Evolutionary conservation across 768 basidiomycete genomes (phyloP), one percentile per base, ranked within the genome.

Genomic region (Tubosaeta sp.): DNA sequence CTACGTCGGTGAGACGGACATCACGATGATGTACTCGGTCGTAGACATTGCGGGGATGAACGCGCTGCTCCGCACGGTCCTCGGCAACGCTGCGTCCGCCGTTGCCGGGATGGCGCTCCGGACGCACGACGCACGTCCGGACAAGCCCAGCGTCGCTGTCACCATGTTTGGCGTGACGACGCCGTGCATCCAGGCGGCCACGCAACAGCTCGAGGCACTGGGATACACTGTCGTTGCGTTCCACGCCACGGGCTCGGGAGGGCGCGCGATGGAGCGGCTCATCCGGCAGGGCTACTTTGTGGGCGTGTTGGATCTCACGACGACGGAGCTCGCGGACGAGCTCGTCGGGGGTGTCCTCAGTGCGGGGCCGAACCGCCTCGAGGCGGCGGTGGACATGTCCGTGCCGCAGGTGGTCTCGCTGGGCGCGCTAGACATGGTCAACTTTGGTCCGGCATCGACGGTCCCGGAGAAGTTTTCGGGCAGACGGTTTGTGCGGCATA

Each of bases 371-470:
- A 27, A 52, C 19, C 62, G 62, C 40, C 69, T 68, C 29, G 57
- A 61, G 38, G 65, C 67, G 10, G 62, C 62, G 12, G 49, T 49
- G 18, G 48, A 45, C 31, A 52, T 16, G 36, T 35, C 36, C 43
- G 49, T 66, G 10, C 64, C 68, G 6, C 64, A 66, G 34, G 65
- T 70, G 3, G 57, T 67, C 25, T 70, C 66, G 0, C 44, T 69
- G 4, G 67, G 68, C 6, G 69, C 67, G 9, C 52, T 69, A 12
- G 69, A 68, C 46, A 56, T 71, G 58, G 68, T 68, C 35, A 70
- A 71, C 44, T 69, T 71, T 54, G 69, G 63, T 18, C 57, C 68
- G 6, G 41, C 39, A 2, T 42, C 59, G 41, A 69, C 64, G n/a
- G 44, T 69, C 14, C 60, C 60, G 3, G 51, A 45, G 1, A 36